Conservation (phyloP, 176 grass and related monocot species). For the Oryza longistaminata region DNA sequence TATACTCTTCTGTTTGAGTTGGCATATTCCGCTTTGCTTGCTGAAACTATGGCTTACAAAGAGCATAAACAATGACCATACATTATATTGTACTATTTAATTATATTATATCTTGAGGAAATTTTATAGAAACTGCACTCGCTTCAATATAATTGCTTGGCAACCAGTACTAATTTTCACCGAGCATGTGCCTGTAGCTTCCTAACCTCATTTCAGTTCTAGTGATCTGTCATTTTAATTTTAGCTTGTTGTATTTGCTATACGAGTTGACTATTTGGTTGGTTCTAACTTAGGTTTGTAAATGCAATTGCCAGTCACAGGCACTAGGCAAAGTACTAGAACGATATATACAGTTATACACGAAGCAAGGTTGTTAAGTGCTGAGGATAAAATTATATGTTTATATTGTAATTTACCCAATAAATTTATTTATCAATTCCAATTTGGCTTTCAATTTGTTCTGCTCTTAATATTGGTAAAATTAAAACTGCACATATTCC, state of each 20-base stretch:
- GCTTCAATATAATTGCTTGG: neutral
- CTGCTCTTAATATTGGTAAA: neutral
- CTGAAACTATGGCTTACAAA: neutral
- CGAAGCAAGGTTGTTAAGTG: neutral
- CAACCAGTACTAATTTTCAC: neutral
- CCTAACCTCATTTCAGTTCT: neutral
- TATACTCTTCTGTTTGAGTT: neutral
- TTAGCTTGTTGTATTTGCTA: neutral
- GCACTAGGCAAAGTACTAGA: neutral
- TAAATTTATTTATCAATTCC: neutral
- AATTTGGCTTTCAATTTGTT: neutral
- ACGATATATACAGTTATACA: neutral
- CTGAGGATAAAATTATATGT: neutral
- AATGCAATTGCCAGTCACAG: neutral
- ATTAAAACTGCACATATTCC: neutral
- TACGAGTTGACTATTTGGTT: neutral
- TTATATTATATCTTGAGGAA: neutral
- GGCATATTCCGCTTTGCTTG: constrained; percentile 5
- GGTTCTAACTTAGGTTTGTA: neutral
- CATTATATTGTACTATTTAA: neutral
- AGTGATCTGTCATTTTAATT: neutral
- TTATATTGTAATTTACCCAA: neutral
- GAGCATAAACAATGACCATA: constrained; percentile 2
- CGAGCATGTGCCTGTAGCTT: neutral
- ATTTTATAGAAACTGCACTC: neutral